A percentile compares a stretch with the other conserved stretches of the same genome.
phyloP scores from a whole-genome alignment of 306 rosid genomes.

The Prunus persica region Prunus_persica_NCBIv2 NC_034010.1:27552001-27552500 shows the following conservation, averaged over 20 bases:
- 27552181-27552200: constrained; percentile 28
- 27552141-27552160: constrained; percentile 37
- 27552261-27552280: not conserved
- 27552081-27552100: not conserved
- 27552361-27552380: constrained; percentile 18
- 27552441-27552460: no score
- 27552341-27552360: constrained; percentile 35
- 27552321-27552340: constrained; percentile 22
- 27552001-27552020: constrained; percentile 34
- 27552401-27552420: constrained; percentile 44
- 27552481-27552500: no score
- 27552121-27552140: not conserved
- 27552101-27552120: not conserved
- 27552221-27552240: constrained; percentile 20
- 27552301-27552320: constrained; percentile 24
- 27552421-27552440: constrained; percentile 32
- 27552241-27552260: constrained; percentile 12
- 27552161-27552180: constrained; percentile 33
- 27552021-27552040: constrained; percentile 33
- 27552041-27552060: constrained; percentile 35
- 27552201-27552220: constrained; percentile 23
- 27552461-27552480: no score
- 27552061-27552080: constrained; percentile 24
- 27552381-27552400: constrained; percentile 27
- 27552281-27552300: not conserved